Evolutionary conservation across 164 flowering plant species (phyloP).

Genomic region (Sedum album): DNA sequence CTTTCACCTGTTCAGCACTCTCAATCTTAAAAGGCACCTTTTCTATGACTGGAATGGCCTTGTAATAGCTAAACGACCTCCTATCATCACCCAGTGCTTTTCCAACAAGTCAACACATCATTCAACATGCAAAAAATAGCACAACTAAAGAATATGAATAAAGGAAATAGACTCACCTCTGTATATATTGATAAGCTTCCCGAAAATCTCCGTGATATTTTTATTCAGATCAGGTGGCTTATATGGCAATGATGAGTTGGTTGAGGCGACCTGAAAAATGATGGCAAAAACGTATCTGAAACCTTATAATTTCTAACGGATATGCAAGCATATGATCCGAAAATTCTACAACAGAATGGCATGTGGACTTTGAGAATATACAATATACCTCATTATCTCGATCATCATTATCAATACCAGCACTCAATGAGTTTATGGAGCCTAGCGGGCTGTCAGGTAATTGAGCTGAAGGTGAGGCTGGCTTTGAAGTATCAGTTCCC

Average conservation of each 20-base stretch:
- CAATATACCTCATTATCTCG: not conserved
- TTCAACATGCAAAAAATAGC: not conserved
- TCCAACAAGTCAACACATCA: slow-evolving; percentile 10
- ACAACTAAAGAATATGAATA: not conserved
- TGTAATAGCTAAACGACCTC: slow-evolving; percentile 93
- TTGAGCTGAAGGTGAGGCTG: not conserved
- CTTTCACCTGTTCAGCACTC: slow-evolving; percentile 70
- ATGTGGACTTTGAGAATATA: not conserved
- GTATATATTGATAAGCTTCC: slow-evolving; percentile 78
- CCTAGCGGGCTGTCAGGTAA: not conserved
- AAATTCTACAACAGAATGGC: not conserved
- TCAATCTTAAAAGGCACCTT: slow-evolving; percentile 80
- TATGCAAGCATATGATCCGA: not conserved
- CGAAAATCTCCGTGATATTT: slow-evolving; percentile 75
- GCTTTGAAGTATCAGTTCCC: not conserved
- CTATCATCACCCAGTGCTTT: slow-evolving; percentile 91
- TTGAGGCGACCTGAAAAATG: slow-evolving; percentile 15
- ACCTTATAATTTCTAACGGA: not conserved
- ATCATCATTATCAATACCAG: not conserved
- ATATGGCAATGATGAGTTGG: slow-evolving; percentile 39
- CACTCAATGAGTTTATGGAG: not conserved
- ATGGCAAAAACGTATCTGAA: slow-evolving; percentile 3
- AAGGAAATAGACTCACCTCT: slow-evolving; percentile 45
- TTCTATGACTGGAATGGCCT: slow-evolving; percentile 83
- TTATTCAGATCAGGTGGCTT: slow-evolving; percentile 76